Conservation (phyloP, 1,139 yeast genomes). For the Saccharomycopsis phalli region DNA sequence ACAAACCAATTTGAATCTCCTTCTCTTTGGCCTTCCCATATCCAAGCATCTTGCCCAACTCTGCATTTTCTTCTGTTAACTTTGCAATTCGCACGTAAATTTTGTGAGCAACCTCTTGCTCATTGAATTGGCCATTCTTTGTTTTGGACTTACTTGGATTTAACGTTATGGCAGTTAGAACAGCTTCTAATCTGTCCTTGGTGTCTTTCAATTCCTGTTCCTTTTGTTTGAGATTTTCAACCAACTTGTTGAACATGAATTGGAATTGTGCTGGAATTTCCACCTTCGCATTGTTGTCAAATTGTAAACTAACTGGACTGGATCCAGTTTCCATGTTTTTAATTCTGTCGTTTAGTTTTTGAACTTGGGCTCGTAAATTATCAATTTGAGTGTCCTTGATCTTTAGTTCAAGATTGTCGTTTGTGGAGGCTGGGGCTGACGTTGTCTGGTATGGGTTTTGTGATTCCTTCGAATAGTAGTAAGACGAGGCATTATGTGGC, state of each 20-base stretch:
- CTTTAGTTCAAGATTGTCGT: conserved; percentile 26
- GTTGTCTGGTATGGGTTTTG: not conserved
- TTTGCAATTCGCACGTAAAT: conserved; percentile 54
- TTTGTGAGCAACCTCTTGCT: conserved; percentile 70
- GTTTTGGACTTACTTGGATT: conserved; percentile 16
- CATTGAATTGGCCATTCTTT: conserved; percentile 42
- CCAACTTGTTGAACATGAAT: not conserved
- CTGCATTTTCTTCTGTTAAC: conserved; percentile 63
- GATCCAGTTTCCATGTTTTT: conserved; percentile 20
- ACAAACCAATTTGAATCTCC: conserved; percentile 57
- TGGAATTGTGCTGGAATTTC: conserved; percentile 3
- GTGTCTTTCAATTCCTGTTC: conserved; percentile 52
- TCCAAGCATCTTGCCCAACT: conserved; percentile 59
- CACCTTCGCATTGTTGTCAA: not conserved
- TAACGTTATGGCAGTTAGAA: conserved; percentile 40
- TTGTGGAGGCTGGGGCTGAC: conserved; percentile 6
- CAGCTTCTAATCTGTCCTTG: conserved; percentile 51
- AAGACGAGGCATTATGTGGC: no score
- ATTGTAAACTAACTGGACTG: conserved; percentile 8
- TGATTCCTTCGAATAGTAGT: conserved; percentile 5
- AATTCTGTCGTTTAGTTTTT: conserved; percentile 25
- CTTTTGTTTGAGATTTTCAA: not conserved
- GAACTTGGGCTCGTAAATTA: conserved; percentile 30
- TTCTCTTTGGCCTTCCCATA: conserved; percentile 65
- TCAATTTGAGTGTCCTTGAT: conserved; percentile 34